Base-by-base conservation (phyloP, 2,329 filamentous ascomycete genomes). In the Cladosporium sp. region DNA sequence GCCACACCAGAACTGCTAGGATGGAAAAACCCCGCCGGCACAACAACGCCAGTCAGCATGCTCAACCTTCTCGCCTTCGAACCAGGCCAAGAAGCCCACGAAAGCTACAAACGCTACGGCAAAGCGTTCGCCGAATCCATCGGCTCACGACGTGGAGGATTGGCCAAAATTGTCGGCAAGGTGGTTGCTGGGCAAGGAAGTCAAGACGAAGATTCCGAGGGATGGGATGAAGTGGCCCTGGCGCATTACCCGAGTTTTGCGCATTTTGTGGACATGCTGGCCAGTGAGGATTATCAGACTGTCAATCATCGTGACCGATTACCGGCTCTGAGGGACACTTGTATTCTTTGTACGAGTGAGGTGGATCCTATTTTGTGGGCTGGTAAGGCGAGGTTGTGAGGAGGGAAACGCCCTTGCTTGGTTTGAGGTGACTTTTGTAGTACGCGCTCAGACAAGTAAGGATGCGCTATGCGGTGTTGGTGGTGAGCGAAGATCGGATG, bases 201-300 rank as follows among this genome's bases (percentile, higher is more conserved):
- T n/a, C n/a, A 40, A 11, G 53, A 56, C 5, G 57, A 62, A 48
- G 35, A 15, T 22, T 40, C 38, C 47, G 38, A 49, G 16, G 59
- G 61, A 46, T 85, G 82, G 81, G 78, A 84, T 61, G 81, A 85
- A 65, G 73, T 85, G 53, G 80, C 81, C 0, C 69, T 84, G 38
- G 82, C 81, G 49, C 80, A 84, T 67, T 84, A 84, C 64, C 80
- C 82, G 3, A 80, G 74, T 43, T 76, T 84, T 30, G 55, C 64
- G 53, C 80, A 84, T 63, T 84, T 84, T 59, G 76, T 76, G 38
- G 79, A 82, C 59, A 84, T 83, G 79, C 59, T 81, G 38, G 72
- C 69, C 1, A 74, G 75, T 38, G 69, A 73, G 57, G 79, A 82
- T 58, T 83, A 82, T 62, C 79, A 82, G 67, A 71, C 65, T 33